Conservation (phyloP, 1,139 yeast species). For the Spathaspora sp. region DNA sequence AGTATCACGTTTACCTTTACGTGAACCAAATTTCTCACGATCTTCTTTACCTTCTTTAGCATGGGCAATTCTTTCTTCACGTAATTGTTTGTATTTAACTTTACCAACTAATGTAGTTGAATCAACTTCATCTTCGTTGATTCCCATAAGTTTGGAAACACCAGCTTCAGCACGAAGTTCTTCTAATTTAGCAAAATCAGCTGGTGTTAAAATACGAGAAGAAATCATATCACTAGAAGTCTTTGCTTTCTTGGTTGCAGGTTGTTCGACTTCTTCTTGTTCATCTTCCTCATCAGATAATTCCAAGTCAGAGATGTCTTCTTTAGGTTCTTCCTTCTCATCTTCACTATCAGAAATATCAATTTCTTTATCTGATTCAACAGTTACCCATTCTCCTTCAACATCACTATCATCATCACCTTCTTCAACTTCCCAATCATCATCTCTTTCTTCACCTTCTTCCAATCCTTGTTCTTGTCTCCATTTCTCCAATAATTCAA, state of each 20-base stretch:
- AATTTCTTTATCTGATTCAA: slow-evolving; percentile 60
- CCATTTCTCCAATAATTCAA: slow-evolving; percentile 89
- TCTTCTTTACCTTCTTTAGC: slow-evolving; percentile 92
- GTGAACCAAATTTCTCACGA: slow-evolving; percentile 85
- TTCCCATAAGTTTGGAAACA: slow-evolving; percentile 69
- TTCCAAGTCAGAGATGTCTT: slow-evolving; percentile 41
- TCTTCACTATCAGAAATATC: slow-evolving; percentile 54
- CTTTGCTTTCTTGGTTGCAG: slow-evolving; percentile 27
- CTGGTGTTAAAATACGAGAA: slow-evolving; percentile 85
- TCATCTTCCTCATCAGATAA: slow-evolving; percentile 26
- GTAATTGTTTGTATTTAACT: slow-evolving; percentile 77
- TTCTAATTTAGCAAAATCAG: slow-evolving; percentile 93
- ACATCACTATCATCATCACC: slow-evolving; percentile 48
- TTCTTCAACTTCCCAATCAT: slow-evolving; percentile 47
- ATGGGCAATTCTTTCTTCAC: slow-evolving; percentile 87
- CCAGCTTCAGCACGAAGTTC: slow-evolving; percentile 86
- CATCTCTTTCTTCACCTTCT: slow-evolving; percentile 37
- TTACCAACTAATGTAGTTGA: slow-evolving; percentile 79
- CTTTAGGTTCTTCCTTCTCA: slow-evolving; percentile 21
- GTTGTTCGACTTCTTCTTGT: slow-evolving; percentile 47
- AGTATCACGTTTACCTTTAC: slow-evolving; percentile 76
- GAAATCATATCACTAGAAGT: slow-evolving; percentile 54
- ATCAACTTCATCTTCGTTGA: slow-evolving; percentile 83
- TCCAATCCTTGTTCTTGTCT: slow-evolving; percentile 65
- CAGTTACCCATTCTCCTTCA: slow-evolving; percentile 62